These are phyloP conservation scores for Pachyrhizus erosus DNA, from an alignment of 306 rosid genomes.

Conservation along the genomic window DNA sequence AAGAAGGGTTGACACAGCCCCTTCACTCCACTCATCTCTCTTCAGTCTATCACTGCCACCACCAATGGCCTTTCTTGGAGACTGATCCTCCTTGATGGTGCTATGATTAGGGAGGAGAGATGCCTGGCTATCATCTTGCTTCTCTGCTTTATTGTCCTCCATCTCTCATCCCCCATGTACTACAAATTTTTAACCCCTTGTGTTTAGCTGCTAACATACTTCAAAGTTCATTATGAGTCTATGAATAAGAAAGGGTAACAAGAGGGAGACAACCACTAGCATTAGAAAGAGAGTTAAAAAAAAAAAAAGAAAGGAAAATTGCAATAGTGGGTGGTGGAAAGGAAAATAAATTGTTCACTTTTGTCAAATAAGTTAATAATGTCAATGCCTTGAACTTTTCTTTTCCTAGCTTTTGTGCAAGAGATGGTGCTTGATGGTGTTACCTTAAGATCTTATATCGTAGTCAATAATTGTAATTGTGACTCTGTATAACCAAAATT, in stretches of 20 bases:
- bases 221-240: conserved; percentile 7
- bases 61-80: conserved; percentile 54
- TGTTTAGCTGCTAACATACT: conserved; percentile 76
- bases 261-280: conserved; percentile 71
- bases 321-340: conserved; percentile 50
- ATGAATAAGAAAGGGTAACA: conserved; percentile 46
- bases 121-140: conserved; percentile 51
- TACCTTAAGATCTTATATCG: neutral
- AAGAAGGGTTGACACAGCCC: conserved; percentile 85
- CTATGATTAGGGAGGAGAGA: conserved; percentile 56
- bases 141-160: conserved; percentile 73
- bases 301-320: conserved; percentile 31
- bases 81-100: conserved; percentile 50
- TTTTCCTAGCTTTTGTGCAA: conserved; percentile 9
- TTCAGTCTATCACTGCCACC: conserved; percentile 61
- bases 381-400: conserved; percentile 44
- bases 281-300: conserved; percentile 41
- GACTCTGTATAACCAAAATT: neutral
- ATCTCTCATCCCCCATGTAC: conserved; percentile 59
- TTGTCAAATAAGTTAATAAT: conserved; percentile 81
- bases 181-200: conserved; percentile 42
- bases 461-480: neutral
- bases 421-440: conserved; percentile 35
- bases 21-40: conserved; percentile 99
- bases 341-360: conserved; percentile 45